Evolutionary conservation across 306 rosid species (phyloP), one percentile per base, ranked within the genome.

Genomic region (Castanea crenata): DNA sequence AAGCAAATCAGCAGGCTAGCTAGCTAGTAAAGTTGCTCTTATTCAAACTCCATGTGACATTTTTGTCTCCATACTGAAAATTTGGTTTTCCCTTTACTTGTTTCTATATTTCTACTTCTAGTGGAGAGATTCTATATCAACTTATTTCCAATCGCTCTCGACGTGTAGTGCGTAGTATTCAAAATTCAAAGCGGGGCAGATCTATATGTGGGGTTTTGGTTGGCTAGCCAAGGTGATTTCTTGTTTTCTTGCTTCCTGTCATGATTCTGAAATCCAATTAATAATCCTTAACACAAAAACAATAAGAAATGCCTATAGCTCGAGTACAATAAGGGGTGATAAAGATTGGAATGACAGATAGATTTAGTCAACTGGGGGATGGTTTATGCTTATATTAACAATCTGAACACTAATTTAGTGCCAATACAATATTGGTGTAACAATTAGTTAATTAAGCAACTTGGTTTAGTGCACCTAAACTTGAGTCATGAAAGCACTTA

Each of bases 41-140:
- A 10, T 76, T 62, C 76, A 64, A 38, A 68, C 67, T 59, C 76
- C 65, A 51, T 68, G 79, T 75, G 75, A 74, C 31, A 54, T 74
- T 59, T 74, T 78, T 78, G 83, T 78, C 80, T 35, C 49, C 80
- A 61, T 59, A 51, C 21, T 38, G 80, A 69, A 69, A 83, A 83
- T 5, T 59, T 70, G 65, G 20, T 54, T 74, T 77, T 32, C 23
- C 19, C 23, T 23, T 6, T 64, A 25, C 32, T 6, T 27, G 41
- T 18, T 74, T 74, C 5, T 49, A 13, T 83, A 74, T 74, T 32
- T 46, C 86, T 69, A 78, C 69, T 32, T 46, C 86, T 69, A 78
- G 52, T 78, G 51, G 83, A 72, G 19, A 68, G 69, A 78, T 78
- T 68, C 69, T 68, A 58, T 41, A 58, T 41, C 23, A 12, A 6